Base-by-base conservation (phyloP, 805 yeast genomes). In the Diddensiella caesifluorescens region DNA sequence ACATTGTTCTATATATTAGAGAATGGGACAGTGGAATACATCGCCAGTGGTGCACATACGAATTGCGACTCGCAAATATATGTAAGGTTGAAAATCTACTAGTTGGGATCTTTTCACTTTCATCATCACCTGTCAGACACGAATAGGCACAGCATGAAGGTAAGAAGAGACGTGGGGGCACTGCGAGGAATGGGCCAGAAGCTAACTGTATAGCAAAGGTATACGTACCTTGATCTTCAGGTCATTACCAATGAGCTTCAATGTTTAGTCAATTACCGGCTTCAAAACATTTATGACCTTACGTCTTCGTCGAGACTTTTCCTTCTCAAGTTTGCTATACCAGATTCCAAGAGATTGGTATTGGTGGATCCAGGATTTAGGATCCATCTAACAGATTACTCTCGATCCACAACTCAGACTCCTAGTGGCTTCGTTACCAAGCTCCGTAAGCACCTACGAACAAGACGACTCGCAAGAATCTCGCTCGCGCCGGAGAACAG, bases 381-480 rank as follows among this genome's bases (percentile, higher is more conserved):
- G 49, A 63, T 83, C 21, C 90, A 89, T 60, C 53, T 78, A 41
- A 84, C 97, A 0, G 83, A 80, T 16, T 90, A 77, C 55, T 85
- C 84, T 36, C 74, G 96, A 54, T 83, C 87, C 4, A 78, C 84
- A 0, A 81, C 89, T 6, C 84, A 79, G 16, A 70, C 80, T 9
- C 97, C 97, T 0, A 79, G 95, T 4, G 80, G 80, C 31, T 90
- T 90, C 62, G 95, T 84, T 5, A 71, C 83, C 20, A 90, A 90
- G 58, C 64, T 90, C 44, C 74, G 98, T 53, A 89, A 89, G 57
- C 95, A 85, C 57, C 68, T 90, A 57, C 85, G 85, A 54, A 74
- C 90, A 0, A 76, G 88, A 59, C 69, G 97, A 46, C 67, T 90
- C 33, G 75, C 92, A 1, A 73, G 74, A 27, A 65, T 90, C 33